Percentiles rank a stretch among this genome's conserved stretches.
Evolutionary conservation across 805 yeast genomes (phyloP).

Genomic region (Sungouiella thailandica): DNA sequence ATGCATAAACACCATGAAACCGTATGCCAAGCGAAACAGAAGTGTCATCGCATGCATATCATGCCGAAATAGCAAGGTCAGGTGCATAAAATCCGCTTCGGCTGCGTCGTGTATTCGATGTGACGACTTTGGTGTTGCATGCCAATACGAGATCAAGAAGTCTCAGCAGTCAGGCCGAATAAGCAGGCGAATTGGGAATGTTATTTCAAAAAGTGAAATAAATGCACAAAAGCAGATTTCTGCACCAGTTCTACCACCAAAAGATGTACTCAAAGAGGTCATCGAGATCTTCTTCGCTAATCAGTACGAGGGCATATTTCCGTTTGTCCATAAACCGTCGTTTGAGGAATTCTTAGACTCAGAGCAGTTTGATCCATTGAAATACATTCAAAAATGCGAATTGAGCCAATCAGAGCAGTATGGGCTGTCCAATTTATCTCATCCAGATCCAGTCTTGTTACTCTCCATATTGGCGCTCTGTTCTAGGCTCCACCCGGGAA

Average conservation of each 20-base stretch:
- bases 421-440: too few relatives aligned
- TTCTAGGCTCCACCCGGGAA: slow-evolving; percentile 28
- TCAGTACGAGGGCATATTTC: slow-evolving; percentile 24
- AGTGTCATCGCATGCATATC: slow-evolving; percentile 8
- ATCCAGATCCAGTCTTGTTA: slow-evolving; percentile 27
- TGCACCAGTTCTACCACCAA: slow-evolving; percentile 13
- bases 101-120: background rate
- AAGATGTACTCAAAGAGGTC: slow-evolving; percentile 14
- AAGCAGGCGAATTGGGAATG: background rate
- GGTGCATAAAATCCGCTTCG: slow-evolving; percentile 8
- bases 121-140: background rate
- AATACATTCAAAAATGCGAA: background rate
- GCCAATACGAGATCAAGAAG: background rate
- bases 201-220: too few relatives aligned
- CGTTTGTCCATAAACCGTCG: slow-evolving; percentile 20
- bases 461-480: slow-evolving; percentile 33
- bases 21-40: slow-evolving; percentile 8
- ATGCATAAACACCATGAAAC: background rate
- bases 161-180: background rate
- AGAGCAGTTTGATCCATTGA: slow-evolving; percentile 16
- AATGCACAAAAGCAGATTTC: background rate
- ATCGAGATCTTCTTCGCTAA: slow-evolving; percentile 21
- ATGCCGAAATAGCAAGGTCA: slow-evolving; percentile 8
- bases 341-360: slow-evolving; percentile 17
- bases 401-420: too few relatives aligned